Evolutionary conservation across 2,329 filamentous ascomycete genomes (phyloP).

Genomic region (Diaporthe citrichinensis): DNA sequence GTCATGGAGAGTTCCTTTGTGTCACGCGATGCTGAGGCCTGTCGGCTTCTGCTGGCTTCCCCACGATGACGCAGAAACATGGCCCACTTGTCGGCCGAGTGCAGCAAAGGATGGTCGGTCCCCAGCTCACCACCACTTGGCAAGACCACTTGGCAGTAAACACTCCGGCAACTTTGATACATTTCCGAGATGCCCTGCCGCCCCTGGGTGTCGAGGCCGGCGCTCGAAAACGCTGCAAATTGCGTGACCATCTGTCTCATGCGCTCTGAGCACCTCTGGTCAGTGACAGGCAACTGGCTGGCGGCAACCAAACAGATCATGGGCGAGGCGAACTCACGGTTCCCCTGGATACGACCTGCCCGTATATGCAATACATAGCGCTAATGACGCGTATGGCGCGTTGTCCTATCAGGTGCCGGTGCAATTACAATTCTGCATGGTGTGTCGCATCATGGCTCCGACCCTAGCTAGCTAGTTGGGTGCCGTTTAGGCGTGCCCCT

Average conservation of each 20-base stretch:
- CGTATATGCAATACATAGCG: constrained; percentile 31
- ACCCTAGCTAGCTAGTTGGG: constrained; percentile 7
- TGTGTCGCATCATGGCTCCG: constrained; percentile 13
- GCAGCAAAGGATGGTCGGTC: constrained; percentile 22
- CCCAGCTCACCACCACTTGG: constrained; percentile 28
- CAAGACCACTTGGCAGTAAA: constrained; percentile 10
- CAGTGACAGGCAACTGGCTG: not conserved
- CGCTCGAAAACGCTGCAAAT: not conserved
- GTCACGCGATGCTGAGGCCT: constrained; percentile 23
- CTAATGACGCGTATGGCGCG: constrained; percentile 35
- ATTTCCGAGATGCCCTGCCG: not conserved
- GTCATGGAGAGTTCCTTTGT: not conserved
- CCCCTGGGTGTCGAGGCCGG: not conserved
- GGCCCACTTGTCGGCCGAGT: constrained; percentile 30
- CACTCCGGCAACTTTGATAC: not conserved
- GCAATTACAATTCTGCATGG: constrained; percentile 31
- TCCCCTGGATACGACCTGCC: constrained; percentile 13
- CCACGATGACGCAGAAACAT: constrained; percentile 16
- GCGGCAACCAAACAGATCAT: not conserved
- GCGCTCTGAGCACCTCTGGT: not conserved
- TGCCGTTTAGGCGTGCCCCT: constrained; percentile 25
- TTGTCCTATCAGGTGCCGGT: constrained; percentile 32
- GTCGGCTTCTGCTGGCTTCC: constrained; percentile 4
- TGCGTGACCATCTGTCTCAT: not conserved
- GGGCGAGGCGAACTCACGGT: constrained; percentile 12